These are phyloP conservation scores for Xerocomellus amylosporus DNA, from an alignment of 768 basidiomycete genomes.

Conservation along the genomic window DNA sequence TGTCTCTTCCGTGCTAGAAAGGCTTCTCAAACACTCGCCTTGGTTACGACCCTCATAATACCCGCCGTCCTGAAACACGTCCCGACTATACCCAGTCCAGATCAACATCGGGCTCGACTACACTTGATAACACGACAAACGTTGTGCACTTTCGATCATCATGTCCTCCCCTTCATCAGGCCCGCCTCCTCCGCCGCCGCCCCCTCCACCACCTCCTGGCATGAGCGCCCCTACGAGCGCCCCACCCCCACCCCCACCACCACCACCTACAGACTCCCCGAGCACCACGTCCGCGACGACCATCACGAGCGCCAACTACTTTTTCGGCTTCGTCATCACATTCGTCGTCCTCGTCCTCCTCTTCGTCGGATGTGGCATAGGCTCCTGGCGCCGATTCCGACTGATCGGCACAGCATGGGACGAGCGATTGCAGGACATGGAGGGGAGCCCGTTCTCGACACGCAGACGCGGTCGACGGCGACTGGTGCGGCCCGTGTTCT, in stretches of 20 bases:
- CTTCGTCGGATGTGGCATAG: slow-evolving; percentile 50
- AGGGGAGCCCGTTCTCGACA: not conserved
- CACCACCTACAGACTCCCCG: not conserved
- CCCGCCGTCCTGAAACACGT: slow-evolving; percentile 19
- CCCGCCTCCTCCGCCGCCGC: not conserved
- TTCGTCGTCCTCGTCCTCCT: slow-evolving; percentile 41
- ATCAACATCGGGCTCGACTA: slow-evolving; percentile 5
- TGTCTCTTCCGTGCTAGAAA: not conserved
- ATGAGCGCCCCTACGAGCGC: not conserved
- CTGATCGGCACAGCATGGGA: slow-evolving; percentile 22
- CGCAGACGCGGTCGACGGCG: slow-evolving; percentile 21
- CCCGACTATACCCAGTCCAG: slow-evolving; percentile 1
- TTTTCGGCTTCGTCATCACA: slow-evolving; percentile 34
- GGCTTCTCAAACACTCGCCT: not conserved
- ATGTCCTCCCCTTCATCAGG: slow-evolving; percentile 14
- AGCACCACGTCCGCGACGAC: not conserved
- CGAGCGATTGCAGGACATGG: slow-evolving; percentile 15
- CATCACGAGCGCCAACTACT: slow-evolving; percentile 27
- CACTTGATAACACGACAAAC: not conserved
- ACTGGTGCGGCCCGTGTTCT: slow-evolving; percentile 14
- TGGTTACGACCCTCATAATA: slow-evolving; percentile 10
- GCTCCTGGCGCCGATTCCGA: slow-evolving; percentile 41
- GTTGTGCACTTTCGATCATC: not conserved
- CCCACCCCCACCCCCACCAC: not conserved
- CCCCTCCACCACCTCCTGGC: not conserved